Conservation (phyloP, 495 filamentous ascomycete species). For the Thermochaetoides thermophila region DNA sequence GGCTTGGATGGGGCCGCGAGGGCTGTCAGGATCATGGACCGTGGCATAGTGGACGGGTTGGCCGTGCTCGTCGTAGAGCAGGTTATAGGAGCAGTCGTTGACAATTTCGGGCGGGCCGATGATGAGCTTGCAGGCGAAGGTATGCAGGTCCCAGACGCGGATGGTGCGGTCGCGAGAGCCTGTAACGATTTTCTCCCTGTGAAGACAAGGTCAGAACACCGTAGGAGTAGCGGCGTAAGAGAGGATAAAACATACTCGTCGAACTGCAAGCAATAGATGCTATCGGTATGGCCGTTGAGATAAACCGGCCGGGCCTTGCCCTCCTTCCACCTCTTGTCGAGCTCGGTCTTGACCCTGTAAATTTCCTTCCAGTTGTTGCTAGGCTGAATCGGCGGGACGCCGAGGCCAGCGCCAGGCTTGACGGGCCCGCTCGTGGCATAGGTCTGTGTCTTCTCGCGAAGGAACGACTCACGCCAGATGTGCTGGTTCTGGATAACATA, state of each 20-base stretch:
- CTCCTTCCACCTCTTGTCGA: constrained; percentile 65
- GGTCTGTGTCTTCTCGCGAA: constrained; percentile 43
- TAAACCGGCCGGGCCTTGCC: constrained; percentile 70
- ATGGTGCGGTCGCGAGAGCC: constrained; percentile 92
- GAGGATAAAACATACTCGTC: constrained; percentile 54
- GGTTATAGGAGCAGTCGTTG: constrained; percentile 17
- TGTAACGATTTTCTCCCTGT: constrained; percentile 83
- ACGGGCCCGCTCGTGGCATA: constrained; percentile 35
- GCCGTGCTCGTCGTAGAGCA: constrained; percentile 30
- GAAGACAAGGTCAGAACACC: constrained; percentile 10
- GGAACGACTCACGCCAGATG: constrained; percentile 69
- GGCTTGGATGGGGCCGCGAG: constrained; percentile 13
- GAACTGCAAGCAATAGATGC: constrained; percentile 94
- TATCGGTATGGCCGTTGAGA: constrained; percentile 82
- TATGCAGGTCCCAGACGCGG: constrained; percentile 85
- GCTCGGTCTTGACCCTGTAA: constrained; percentile 55
- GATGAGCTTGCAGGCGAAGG: constrained; percentile 63
- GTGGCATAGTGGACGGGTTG: constrained; percentile 32
- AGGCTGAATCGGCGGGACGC: constrained; percentile 33
- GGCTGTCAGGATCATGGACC: constrained; percentile 22
- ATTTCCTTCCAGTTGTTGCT: constrained; percentile 71
- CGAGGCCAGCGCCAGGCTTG: constrained; percentile 30
- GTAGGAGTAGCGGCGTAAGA: neutral
- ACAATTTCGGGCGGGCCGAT: constrained; percentile 47
- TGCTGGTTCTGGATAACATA: constrained; percentile 45